Evolutionary conservation across 2,329 filamentous ascomycete genomes (phyloP).

Genomic region (Colletotrichum sp.): DNA sequence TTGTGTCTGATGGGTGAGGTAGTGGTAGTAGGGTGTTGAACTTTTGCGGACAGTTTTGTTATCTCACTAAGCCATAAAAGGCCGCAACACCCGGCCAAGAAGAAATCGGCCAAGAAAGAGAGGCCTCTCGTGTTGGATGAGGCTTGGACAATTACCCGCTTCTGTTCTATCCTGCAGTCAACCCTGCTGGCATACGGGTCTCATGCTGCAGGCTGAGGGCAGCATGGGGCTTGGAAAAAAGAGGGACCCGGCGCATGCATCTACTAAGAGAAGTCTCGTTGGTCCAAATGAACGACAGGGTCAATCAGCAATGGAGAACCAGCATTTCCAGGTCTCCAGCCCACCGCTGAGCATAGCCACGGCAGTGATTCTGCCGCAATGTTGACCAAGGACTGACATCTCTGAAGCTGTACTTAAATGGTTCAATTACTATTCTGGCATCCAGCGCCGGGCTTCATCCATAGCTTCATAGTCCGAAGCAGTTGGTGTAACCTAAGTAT

Average conservation of each 20-base stretch:
- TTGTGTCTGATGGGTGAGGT: not conserved
- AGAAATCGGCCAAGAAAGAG: not conserved
- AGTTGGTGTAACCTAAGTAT: not conserved
- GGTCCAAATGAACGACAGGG: not conserved
- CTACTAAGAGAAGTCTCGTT: not conserved
- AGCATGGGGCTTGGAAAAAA: not conserved
- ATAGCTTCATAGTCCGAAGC: too few relatives aligned
- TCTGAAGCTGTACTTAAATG: not conserved
- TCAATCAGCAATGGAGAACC: not conserved
- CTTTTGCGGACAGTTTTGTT: not conserved
- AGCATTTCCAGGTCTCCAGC: not conserved
- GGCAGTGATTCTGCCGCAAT: not conserved
- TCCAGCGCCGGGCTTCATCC: not conserved
- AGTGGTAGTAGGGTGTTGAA: fast-evolving
- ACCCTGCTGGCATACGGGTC: not conserved
- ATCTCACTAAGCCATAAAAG: not conserved
- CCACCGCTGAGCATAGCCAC: not conserved
- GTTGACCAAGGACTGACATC: not conserved
- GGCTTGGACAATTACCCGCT: not conserved
- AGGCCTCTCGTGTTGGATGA: not conserved
- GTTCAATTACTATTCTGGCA: not conserved
- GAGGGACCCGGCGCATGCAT: not conserved
- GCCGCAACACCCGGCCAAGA: fast-evolving
- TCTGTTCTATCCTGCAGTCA: not conserved
- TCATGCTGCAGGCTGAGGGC: not conserved